Base-by-base conservation (phyloP, 495 filamentous ascomycete species). In the Podospora fimiseda region DNA sequence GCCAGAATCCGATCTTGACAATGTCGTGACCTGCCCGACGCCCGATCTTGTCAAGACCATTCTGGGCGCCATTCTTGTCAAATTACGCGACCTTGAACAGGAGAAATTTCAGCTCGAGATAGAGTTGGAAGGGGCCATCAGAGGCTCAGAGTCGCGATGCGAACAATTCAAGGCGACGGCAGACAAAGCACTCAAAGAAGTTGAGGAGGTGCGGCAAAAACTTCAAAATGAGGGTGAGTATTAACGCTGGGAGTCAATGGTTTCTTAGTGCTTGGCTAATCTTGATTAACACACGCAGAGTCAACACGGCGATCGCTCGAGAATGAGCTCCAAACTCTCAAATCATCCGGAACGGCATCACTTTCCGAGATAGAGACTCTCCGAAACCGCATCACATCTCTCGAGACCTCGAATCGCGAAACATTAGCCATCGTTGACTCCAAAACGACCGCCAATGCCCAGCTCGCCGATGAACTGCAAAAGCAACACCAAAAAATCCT, bases 331-430 rank as follows among this genome's bases (percentile, higher is more conserved):
- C 80, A 90, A 41, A 74, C 74, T 2, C 78, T 94, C 42, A 90
- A 87, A 58, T 85, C 88, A 0, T 86, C 86, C 1, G 84, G 84
- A 19, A 84, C 83, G 1, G 81, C 79, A 18, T 90, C 87, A 11
- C 78, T 81, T 43, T 87, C 90, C 37, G 90, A 96, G 64, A 79
- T 85, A 40, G 80, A 84, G 52, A 78, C 80, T 9, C 74, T 96
- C 4, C 84, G 87, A 49, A 78, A 85, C 30, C 88, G 92, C 44
- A 89, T 97, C 57, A 64, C 83, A 2, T 85, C 89, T 2, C 79
- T 99, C 0, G 93, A 99, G 67, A 82, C 86, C 9, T 92, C 90
- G 16, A 96, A 96, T 58, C 81, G 92, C 40, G 91, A 96, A 57
- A 90, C 88, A 3, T 69, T 96, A 1, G 84, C 86, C 13, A 79